phyloP scores from a whole-genome alignment of 257 asterid genomes.

The Rhazya stricta region DNA sequence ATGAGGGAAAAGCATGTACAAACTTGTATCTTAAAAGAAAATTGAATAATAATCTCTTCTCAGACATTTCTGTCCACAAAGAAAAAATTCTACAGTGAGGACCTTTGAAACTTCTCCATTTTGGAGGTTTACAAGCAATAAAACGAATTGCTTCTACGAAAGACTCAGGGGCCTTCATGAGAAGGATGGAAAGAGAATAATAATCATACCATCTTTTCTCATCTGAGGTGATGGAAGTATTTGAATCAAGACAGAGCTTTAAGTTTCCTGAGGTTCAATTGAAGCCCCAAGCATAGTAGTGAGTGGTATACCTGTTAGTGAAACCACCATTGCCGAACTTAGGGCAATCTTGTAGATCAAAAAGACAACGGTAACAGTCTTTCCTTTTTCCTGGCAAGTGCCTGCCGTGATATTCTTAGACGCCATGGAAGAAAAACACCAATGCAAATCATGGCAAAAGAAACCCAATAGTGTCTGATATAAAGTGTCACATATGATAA shows the following conservation, averaged over 20 bases:
- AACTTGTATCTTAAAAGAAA: background rate
- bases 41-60: background rate
- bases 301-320: slow-evolving; percentile 11
- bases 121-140: slow-evolving; percentile 2
- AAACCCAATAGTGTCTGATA: slow-evolving; percentile 51
- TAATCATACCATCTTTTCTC: slow-evolving; percentile 19
- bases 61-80: background rate
- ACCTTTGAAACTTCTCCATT: background rate
- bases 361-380: slow-evolving; percentile 54
- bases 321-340: slow-evolving; percentile 1
- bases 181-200: slow-evolving; percentile 8
- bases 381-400: slow-evolving; percentile 62
- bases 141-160: slow-evolving; percentile 17
- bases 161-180: slow-evolving; percentile 7
- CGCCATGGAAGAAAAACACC: slow-evolving; percentile 52
- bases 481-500: slow-evolving; percentile 54
- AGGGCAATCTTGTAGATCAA: slow-evolving; percentile 17
- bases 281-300: slow-evolving; percentile 16
- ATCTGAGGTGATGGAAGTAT: slow-evolving; percentile 14
- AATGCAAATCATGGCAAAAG: slow-evolving; percentile 42
- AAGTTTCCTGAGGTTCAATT: slow-evolving; percentile 16
- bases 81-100: background rate
- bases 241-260: slow-evolving; percentile 7
- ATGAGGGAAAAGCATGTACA: background rate
- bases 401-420: slow-evolving; percentile 48